Conservation (phyloP, 1,284 basidiomycete genomes). For the Marasmius sp. region DNA sequence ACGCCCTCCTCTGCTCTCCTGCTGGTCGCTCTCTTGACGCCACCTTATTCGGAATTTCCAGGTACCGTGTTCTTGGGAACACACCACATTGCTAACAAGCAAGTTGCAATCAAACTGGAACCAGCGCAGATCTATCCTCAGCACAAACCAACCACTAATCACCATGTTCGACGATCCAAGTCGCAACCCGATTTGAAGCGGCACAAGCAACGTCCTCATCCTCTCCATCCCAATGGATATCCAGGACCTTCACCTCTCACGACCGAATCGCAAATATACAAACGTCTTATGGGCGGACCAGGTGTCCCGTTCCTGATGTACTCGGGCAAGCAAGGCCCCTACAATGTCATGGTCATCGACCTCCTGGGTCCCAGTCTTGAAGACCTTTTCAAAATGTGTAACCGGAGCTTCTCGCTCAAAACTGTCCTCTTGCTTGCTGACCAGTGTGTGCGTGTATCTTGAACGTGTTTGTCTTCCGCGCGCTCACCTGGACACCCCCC, state of each 20-base stretch:
- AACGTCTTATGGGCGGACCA: conserved; percentile 89
- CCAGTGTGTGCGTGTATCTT: conserved; percentile 70
- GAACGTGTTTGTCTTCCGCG: conserved; percentile 10
- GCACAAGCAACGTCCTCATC: conserved; percentile 7
- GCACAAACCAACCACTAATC: neutral
- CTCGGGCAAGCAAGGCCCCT: conserved; percentile 93
- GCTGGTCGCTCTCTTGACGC: neutral
- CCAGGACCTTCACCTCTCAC: conserved; percentile 65
- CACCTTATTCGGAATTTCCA: conserved; percentile 25
- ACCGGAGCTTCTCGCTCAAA: conserved; percentile 89
- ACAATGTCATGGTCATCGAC: conserved; percentile 97
- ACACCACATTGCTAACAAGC: conserved; percentile 94
- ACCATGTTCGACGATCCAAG: conserved; percentile 12
- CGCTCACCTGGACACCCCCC: neutral
- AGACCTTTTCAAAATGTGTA: conserved; percentile 95
- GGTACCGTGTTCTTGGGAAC: conserved; percentile 94
- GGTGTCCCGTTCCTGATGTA: conserved; percentile 96
- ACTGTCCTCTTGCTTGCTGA: conserved; percentile 91
- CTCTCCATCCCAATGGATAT: conserved; percentile 15
- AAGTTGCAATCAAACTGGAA: conserved; percentile 96
- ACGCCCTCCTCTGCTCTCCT: conserved; percentile 21
- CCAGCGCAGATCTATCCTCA: conserved; percentile 56
- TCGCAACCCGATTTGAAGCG: conserved; percentile 50
- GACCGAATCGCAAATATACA: conserved; percentile 91
- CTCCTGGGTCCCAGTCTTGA: conserved; percentile 91